Evolutionary conservation across 768 basidiomycete species (phyloP).

Genomic region (Guyanaporus albipodus): DNA sequence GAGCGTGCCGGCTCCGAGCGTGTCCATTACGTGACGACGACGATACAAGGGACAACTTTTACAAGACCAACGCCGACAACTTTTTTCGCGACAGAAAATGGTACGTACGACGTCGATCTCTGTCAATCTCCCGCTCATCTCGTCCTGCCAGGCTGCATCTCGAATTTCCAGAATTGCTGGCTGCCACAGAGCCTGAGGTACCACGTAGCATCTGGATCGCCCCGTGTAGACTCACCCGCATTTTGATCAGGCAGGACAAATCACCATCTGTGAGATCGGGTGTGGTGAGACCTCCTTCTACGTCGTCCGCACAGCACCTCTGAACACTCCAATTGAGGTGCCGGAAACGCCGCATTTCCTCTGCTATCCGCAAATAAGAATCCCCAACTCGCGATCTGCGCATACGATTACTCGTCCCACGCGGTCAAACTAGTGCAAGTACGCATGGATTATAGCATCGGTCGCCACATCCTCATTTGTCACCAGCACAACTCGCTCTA

Average conservation of each 20-base stretch:
- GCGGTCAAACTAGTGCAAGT: slow-evolving; percentile 91
- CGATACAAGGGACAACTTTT: slow-evolving; percentile 82
- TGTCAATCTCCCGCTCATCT: background rate
- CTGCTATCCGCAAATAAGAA: slow-evolving; percentile 81
- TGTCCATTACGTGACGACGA: no score
- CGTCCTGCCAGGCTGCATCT: slow-evolving; percentile 63
- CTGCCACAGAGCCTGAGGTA: slow-evolving; percentile 65
- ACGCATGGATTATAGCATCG: slow-evolving; percentile 11
- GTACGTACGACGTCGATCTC: slow-evolving; percentile 28
- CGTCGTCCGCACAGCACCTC: background rate
- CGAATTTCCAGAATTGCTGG: slow-evolving; percentile 90
- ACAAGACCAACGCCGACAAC: slow-evolving; percentile 77
- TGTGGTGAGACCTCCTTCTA: slow-evolving; percentile 56
- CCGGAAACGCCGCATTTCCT: slow-evolving; percentile 94
- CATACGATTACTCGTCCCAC: slow-evolving; percentile 88
- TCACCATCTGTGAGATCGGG: slow-evolving; percentile 81
- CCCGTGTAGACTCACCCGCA: background rate
- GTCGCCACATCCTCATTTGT: background rate
- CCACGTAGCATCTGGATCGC: slow-evolving; percentile 13
- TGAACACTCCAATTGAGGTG: slow-evolving; percentile 48
- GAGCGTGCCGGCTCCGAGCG: no score
- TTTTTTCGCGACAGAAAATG: slow-evolving; percentile 97
- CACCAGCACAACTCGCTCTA: slow-evolving; percentile 71
- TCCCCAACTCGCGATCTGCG: slow-evolving; percentile 64
- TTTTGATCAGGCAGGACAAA: slow-evolving; percentile 64